phyloP scores from a whole-genome alignment of 2,329 filamentous ascomycete species.

The Pseudogymnoascus verrucosus region DNA sequence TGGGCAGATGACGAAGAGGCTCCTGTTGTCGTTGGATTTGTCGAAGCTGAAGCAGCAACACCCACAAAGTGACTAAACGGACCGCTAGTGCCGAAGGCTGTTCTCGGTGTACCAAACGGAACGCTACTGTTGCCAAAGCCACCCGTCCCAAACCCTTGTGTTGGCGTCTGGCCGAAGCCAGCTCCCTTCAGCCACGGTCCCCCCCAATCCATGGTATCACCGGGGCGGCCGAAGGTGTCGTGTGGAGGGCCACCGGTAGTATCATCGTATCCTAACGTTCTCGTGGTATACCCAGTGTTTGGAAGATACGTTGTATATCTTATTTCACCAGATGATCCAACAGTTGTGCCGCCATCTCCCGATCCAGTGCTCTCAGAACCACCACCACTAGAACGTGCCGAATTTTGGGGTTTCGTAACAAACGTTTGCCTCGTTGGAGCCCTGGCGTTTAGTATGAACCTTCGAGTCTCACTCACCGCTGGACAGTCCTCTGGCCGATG shows the following conservation, averaged over 20 bases:
- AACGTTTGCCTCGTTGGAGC: not conserved
- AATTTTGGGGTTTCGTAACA: not conserved
- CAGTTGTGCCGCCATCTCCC: not conserved
- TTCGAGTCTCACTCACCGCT: not conserved
- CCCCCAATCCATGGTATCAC: not conserved
- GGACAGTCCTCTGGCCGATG: not conserved
- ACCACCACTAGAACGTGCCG: not conserved
- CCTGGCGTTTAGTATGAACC: not conserved
- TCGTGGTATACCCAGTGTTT: not conserved
- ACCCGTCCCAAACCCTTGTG: not conserved
- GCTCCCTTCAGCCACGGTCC: not conserved
- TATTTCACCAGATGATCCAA: not conserved
- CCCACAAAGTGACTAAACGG: not conserved
- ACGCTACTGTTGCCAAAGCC: not conserved
- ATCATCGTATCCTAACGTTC: not conserved
- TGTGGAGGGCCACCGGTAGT: not conserved
- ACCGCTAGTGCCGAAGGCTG: not conserved
- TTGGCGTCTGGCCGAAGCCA: not conserved
- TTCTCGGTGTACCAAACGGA: not conserved
- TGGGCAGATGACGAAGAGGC: not conserved
- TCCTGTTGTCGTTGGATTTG: not conserved
- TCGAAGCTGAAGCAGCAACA: not conserved
- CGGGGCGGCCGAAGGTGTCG: not conserved
- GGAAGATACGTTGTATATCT: not conserved
- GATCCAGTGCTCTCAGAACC: not conserved